These are phyloP conservation scores for Daldinia concentrica DNA, from an alignment of 495 filamentous ascomycete genomes.

Conservation along the genomic window DNA sequence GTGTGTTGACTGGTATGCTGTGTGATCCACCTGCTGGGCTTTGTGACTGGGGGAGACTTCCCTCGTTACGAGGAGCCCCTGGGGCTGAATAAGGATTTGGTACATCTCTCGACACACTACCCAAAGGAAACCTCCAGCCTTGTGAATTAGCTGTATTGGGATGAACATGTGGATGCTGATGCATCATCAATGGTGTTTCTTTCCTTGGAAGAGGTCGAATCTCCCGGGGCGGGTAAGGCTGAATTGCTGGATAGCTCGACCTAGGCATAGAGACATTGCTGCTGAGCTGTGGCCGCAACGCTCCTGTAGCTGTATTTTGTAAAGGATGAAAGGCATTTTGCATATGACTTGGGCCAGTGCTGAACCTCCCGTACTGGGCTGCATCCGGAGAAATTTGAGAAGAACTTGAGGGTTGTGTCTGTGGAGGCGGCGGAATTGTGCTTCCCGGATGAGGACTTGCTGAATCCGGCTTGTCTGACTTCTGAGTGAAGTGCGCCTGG, in stretches of 20 bases:
- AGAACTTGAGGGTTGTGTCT: background rate
- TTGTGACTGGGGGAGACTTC: background rate
- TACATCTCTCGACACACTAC: background rate
- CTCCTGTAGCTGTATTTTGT: background rate
- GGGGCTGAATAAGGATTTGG: background rate
- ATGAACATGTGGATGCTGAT: background rate
- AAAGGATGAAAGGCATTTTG: background rate
- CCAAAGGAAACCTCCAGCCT: background rate
- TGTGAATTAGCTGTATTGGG: background rate
- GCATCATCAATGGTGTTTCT: background rate
- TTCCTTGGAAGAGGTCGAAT: background rate
- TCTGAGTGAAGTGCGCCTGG: constrained; percentile 41
- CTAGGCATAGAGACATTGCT: background rate
- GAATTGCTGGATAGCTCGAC: constrained; percentile 6
- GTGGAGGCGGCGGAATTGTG: background rate
- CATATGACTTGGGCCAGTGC: background rate
- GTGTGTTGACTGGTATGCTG: background rate
- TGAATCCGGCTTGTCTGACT: constrained; percentile 12
- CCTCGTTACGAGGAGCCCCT: background rate
- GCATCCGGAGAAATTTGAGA: background rate
- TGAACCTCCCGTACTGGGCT: background rate
- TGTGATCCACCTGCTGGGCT: background rate
- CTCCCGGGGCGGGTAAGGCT: constrained; percentile 5
- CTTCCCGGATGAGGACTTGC: background rate
- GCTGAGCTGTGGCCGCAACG: background rate